Conservation (phyloP, 352 stramenopile species). For the Blastocystis hominis region DNA sequence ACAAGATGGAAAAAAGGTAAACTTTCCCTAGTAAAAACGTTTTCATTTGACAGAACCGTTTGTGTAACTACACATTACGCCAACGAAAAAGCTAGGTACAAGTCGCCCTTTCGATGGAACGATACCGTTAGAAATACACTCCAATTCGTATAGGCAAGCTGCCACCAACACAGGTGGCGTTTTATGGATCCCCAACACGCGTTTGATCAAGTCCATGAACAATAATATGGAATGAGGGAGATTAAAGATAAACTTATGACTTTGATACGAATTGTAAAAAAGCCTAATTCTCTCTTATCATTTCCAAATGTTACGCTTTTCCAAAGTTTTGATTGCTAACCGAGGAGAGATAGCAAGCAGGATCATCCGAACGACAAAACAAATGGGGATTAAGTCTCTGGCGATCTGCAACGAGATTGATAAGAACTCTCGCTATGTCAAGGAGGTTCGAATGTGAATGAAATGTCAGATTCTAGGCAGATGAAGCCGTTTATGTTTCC, state of each 20-base stretch:
- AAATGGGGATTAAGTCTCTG: conserved; percentile 79
- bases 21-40: background rate
- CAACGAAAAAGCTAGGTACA: background rate
- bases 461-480: conserved; percentile 64
- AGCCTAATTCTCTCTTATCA: conserved; percentile 18
- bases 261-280: too few species aligned
- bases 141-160: background rate
- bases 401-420: conserved; percentile 82
- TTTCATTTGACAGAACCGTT: background rate
- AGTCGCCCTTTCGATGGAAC: background rate
- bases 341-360: conserved; percentile 84
- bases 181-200: background rate
- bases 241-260: too few species aligned
- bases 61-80: background rate
- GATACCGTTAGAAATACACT: background rate
- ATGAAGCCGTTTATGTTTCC: conserved; percentile 65
- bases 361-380: conserved; percentile 78
- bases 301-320: conserved; percentile 63
- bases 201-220: background rate
- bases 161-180: background rate
- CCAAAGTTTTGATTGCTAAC: conserved; percentile 81
- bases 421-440: conserved; percentile 70
- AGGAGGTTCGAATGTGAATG: conserved; percentile 59
- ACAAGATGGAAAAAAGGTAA: background rate
- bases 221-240: too few species aligned